Base-by-base conservation (phyloP, 1,139 yeast genomes). In the Protomyces inundatus region DNA sequence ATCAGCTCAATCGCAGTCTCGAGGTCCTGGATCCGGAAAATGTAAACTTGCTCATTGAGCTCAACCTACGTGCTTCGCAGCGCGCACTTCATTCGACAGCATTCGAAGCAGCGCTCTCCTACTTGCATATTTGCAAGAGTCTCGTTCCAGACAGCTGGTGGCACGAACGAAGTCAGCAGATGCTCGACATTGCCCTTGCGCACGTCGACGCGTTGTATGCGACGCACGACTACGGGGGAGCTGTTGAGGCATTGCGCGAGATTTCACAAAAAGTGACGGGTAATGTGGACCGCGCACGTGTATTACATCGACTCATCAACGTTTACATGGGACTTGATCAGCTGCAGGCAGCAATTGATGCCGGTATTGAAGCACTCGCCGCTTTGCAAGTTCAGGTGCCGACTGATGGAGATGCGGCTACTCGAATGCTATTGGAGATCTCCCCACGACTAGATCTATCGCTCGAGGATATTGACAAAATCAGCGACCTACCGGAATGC, bases 1-100 rank as follows among this genome's bases (percentile, higher is more conserved):
- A 61, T 37, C 64, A 61, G 33, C 30, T 61, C 53, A 61, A 61
- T 37, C 64, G 60, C n/a, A 60, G 64, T 9, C 12, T 61, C 36
- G 6, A 23, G 4, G 16, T 39, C 10, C 33, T 61, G 23, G 9
- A 10, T 10, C 55, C 54, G 12, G 60, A 51, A 4, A 42, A 61
- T 16, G 10, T 40, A 35, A 32, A 4, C 7, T 23, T 35, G 36
- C 57, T 53, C 57, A 59, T 59, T 50, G 46, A 53, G 53, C 42
- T 61, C 42, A 61, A 61, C 33, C 48, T 61, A 7, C 55, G 55
- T 7, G 64, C 64, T 33, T 60, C 55, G 9, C 51, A 39, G 46
- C 55, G 46, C 30, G 64, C 64, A 30, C 55, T 61, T 16, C 60
- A 55, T 16, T 33, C 55, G 10, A 61, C 64, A 7, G 64, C 64